Percentiles rank a stretch among this genome's conserved stretches.
These are phyloP conservation scores for Rhodofomes roseus DNA, from an alignment of 1,284 basidiomycete genomes.

Conservation along the genomic window DNA sequence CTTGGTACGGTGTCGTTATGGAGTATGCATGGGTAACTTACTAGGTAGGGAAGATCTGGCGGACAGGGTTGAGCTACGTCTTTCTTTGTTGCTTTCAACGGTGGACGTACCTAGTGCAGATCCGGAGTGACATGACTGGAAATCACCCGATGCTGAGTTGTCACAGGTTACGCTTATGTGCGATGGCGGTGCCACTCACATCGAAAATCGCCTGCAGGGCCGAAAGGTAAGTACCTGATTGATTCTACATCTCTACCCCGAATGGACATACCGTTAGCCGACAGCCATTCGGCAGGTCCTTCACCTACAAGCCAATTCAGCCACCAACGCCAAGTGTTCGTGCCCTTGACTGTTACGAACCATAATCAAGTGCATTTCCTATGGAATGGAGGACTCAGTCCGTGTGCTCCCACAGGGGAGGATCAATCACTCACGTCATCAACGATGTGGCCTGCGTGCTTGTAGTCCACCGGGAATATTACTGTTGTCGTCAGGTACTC, in stretches of 20 bases:
- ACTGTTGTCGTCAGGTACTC: conserved; percentile 16
- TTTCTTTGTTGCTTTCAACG: too few relatives aligned
- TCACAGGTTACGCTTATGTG: neutral
- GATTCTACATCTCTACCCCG: too few relatives aligned
- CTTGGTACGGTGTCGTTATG: neutral
- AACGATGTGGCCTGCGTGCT: conserved; percentile 61
- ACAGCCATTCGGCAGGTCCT: conserved; percentile 55
- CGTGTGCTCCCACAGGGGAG: too few relatives aligned
- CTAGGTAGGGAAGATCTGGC: conserved; percentile 60
- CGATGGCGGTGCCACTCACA: conserved; percentile 35
- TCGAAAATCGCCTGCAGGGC: conserved; percentile 63
- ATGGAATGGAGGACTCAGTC: neutral
- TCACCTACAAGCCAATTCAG: conserved; percentile 39
- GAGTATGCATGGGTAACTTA: conserved; percentile 23
- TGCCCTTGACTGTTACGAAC: conserved; percentile 31
- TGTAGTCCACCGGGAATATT: conserved; percentile 72
- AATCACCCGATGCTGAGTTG: too few relatives aligned
- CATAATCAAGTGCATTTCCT: conserved; percentile 63
- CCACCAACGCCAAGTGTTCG: neutral
- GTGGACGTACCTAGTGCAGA: conserved; percentile 50
- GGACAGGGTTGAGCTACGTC: neutral
- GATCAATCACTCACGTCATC: conserved; percentile 61
- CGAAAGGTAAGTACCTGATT: neutral
- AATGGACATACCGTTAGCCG: conserved; percentile 58
- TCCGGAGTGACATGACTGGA: conserved; percentile 60